Base-by-base conservation (phyloP, 371 early-diverging fungal species). In the Rhizomucor pusillus region DNA sequence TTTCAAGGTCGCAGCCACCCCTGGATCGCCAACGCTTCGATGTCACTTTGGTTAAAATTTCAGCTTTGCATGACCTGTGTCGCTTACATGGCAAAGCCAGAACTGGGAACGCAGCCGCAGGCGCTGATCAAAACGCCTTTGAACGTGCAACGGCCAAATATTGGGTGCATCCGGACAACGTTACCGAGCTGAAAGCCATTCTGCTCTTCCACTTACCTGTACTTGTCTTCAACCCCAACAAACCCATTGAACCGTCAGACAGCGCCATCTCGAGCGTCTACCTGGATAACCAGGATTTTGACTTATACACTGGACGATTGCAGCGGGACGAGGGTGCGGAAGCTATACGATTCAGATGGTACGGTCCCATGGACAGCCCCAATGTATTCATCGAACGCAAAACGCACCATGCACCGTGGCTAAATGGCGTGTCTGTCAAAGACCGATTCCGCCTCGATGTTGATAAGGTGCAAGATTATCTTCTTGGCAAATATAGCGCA, bases 81-180 rank as follows among this genome's bases (percentile, higher is more conserved):
- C 72, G 89, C 22, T 82, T 86, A 16, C 85, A 92, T 50, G 92
- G 93, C 22, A 62, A 85, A 43, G 75, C 62, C 48, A 64, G 77
- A 37, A 71, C 60, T 29, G 76, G 76, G 13, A 75, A 74, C 49
- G 79, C 85, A 35, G 72, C 83, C 35, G 81, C 87, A 14, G 49
- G 33, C 25, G 81, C 81, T 7, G 77, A 82, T 11, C 82, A 86
- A 51, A 83, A 79, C 54, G 86, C 87, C 50, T 88, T 92, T 73
- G 90, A 94, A 23, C 77, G 93, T 23, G 83, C 88, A 52, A 94
- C 95, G 11, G 90, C 91, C 51, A 94, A 98, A 77, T 99, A 97
- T 71, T 99, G 99, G 99, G 92, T 99, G 1, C 96, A 97, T 62
- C 92, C 94, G 3, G 98, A 99, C 68, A 97, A 99, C 67, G 86